These are phyloP conservation scores for Cryptosporidium sp. DNA, from an alignment of 169 alveolate species.

Conservation along the genomic window DNA sequence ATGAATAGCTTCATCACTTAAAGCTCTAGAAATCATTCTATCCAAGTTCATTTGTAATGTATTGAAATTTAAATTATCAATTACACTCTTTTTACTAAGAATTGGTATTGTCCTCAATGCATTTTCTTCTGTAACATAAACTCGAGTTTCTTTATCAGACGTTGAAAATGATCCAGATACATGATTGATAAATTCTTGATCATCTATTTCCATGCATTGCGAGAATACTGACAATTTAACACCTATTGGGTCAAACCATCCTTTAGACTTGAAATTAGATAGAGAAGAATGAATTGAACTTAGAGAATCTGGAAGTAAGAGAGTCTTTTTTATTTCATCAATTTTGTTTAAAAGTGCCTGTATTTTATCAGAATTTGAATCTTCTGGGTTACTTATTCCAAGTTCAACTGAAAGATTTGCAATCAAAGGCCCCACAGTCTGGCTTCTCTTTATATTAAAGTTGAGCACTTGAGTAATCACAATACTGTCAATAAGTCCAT, in stretches of 20 bases:
- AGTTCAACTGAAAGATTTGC: conserved; percentile 11
- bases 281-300: conserved; percentile 6
- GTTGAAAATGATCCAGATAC: not conserved
- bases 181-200: not conserved
- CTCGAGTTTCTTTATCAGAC: not conserved
- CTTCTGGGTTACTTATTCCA: conserved; percentile 12
- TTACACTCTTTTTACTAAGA: conserved; percentile 8
- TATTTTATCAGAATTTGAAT: not conserved
- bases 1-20: conserved; percentile 52
- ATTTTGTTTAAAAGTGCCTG: conserved; percentile 5
- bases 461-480: conserved; percentile 40
- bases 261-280: not conserved
- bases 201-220: not conserved
- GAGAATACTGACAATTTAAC: not conserved
- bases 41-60: not conserved
- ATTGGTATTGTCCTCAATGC: conserved; percentile 16
- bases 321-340: not conserved
- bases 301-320: conserved; percentile 29
- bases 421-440: not conserved
- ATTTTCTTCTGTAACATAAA: conserved; percentile 6
- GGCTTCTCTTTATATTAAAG: conserved; percentile 13
- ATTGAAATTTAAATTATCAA: not conserved
- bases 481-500: conserved; percentile 61
- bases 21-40: conserved; percentile 48
- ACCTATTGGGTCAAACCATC: conserved; percentile 47